phyloP scores from a whole-genome alignment of 2,329 filamentous ascomycete species.

The Ophiocordyceps camponoti-floridani region DNA sequence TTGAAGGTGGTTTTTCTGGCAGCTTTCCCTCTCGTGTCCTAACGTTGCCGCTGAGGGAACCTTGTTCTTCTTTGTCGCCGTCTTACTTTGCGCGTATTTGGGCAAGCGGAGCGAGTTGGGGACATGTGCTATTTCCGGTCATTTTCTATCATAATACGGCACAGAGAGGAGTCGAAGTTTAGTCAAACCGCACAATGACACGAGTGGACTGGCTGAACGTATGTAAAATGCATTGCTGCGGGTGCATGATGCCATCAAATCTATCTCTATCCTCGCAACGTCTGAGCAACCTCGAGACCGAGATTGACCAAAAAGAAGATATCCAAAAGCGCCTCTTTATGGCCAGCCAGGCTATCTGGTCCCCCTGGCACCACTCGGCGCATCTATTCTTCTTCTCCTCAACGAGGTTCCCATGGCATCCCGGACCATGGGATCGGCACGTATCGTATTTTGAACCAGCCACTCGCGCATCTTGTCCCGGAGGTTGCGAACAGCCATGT shows the following conservation, averaged over 20 bases:
- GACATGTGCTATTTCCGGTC: too few relatives aligned
- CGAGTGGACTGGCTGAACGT: neutral
- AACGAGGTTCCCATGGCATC: slow-evolving; percentile 57
- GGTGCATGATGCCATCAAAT: neutral
- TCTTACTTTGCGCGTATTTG: neutral
- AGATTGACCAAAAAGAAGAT: neutral
- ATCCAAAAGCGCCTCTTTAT: neutral
- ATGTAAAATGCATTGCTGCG: too few relatives aligned
- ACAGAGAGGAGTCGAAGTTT: neutral
- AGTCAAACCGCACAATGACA: neutral
- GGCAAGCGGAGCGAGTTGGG: too few relatives aligned
- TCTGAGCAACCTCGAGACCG: neutral
- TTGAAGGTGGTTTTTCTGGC: too few relatives aligned
- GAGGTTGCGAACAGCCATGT: slow-evolving; percentile 36
- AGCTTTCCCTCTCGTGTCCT: neutral
- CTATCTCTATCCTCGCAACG: neutral
- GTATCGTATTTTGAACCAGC: slow-evolving; percentile 72
- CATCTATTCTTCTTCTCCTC: slow-evolving; percentile 41
- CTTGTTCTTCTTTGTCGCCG: neutral
- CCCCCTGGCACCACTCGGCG: slow-evolving; percentile 41
- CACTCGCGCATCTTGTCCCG: slow-evolving; percentile 65
- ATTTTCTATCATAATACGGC: neutral
- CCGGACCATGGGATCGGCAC: slow-evolving; percentile 62
- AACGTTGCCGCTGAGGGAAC: neutral
- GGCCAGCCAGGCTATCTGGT: slow-evolving; percentile 16